Conservation (phyloP, 148 eudicot genomes). For the Arctostaphylos glauca region DNA sequence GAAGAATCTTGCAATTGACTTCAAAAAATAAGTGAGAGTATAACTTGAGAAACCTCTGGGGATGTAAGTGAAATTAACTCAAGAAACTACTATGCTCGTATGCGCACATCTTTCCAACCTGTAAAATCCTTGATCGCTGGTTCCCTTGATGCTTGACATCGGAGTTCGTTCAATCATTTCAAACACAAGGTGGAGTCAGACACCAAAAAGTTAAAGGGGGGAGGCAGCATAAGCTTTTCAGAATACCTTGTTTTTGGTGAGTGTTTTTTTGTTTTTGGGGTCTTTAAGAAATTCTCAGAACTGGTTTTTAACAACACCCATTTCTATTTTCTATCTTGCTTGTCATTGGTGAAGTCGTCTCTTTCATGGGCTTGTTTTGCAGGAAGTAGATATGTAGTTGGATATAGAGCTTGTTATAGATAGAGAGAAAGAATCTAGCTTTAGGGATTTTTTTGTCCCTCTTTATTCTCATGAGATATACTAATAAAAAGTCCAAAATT, state of each 20-base stretch:
- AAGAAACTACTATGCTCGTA: not conserved
- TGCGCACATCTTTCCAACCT: slow-evolving; percentile 21
- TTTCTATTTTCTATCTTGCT: slow-evolving; percentile 9
- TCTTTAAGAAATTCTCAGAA: slow-evolving; percentile 17
- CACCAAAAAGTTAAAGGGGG: slow-evolving; percentile 13
- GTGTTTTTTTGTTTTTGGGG: slow-evolving; percentile 22
- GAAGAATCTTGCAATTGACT: too few relatives aligned
- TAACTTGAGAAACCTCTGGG: too few relatives aligned
- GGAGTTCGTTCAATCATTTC: slow-evolving; percentile 25
- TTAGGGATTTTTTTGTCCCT: not conserved
- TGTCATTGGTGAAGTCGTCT: not conserved
- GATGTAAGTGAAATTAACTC: too few relatives aligned
- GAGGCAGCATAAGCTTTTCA: slow-evolving; percentile 9
- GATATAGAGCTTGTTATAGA: not conserved
- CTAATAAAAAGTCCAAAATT: not conserved
- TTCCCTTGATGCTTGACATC: slow-evolving; percentile 43
- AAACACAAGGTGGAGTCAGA: slow-evolving; percentile 13
- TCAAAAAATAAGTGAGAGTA: too few relatives aligned
- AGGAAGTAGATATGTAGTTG: not conserved
- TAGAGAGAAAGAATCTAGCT: not conserved
- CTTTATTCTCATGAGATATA: not conserved
- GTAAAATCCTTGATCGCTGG: slow-evolving; percentile 22
- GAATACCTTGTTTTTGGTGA: slow-evolving; percentile 24
- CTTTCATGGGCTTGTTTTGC: slow-evolving; percentile 4
- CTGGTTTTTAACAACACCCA: slow-evolving; percentile 9